Evolutionary conservation across 495 filamentous ascomycete species (phyloP).

Genomic region (Xylona heveae): DNA sequence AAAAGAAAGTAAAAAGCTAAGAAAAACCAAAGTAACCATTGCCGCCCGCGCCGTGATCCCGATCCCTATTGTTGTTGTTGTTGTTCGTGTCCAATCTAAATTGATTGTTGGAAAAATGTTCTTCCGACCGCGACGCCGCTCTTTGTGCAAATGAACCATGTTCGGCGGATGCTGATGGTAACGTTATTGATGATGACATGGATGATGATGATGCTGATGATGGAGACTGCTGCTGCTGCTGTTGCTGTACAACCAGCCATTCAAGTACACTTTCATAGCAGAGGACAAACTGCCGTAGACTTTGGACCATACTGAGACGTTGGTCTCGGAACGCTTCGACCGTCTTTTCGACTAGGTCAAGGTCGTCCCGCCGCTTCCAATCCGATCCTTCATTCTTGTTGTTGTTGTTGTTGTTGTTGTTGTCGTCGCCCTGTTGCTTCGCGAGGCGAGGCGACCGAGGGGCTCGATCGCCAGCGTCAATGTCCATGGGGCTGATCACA

Average conservation of each 20-base stretch:
- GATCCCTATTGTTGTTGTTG: no score
- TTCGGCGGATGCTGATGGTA: no score
- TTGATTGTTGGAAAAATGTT: no score
- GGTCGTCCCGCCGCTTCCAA: constrained; percentile 31
- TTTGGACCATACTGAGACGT: constrained; percentile 92
- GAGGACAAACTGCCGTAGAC: constrained; percentile 78
- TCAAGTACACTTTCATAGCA: constrained; percentile 92
- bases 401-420: constrained; percentile 11
- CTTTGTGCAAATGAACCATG: no score
- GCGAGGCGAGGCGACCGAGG: not conserved
- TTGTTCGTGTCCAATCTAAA: no score
- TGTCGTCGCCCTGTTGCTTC: constrained; percentile 3
- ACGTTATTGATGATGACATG: no score
- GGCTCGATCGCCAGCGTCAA: no score
- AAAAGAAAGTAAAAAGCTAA: no score
- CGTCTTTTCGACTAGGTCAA: constrained; percentile 65
- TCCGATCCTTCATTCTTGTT: constrained; percentile 21
- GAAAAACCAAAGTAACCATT: no score
- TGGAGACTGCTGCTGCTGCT: not conserved
- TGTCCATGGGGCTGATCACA: not conserved
- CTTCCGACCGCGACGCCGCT: no score
- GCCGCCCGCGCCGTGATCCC: no score
- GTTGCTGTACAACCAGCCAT: constrained; percentile 43
- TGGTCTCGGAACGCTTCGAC: constrained; percentile 81
- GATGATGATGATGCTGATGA: no score